Base-by-base conservation (phyloP, 129 eudicot genomes). In the Apium graveolens region DNA sequence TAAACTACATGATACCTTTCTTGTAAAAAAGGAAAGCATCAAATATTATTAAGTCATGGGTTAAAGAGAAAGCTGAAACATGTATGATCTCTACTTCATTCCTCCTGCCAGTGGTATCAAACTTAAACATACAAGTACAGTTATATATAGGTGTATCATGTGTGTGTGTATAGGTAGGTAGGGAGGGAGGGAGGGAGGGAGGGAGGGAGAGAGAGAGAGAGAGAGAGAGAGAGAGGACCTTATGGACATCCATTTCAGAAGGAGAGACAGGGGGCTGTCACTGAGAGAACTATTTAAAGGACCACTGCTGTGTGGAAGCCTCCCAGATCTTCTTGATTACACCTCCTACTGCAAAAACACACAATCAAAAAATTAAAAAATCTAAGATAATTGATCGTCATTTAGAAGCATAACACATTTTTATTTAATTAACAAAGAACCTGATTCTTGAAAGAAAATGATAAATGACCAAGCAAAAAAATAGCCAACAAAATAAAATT, bases 261-360 rank as follows among this genome's bases (percentile, higher is more conserved):
- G n/a, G n/a, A n/a, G n/a, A n/a, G n/a, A n/a, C n/a, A n/a, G 98
- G 42, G 98, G 97, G 35, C 96, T 91, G 77, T 95, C 98, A 3
- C 96, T 91, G 13, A 91, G 86, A 48, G 98, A 91, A 16, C 98
- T 96, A 76, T 94, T 91, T 6, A 72, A 45, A 41, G 76, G 76
- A 72, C 76, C 76, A 72, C 76, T 72, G 76, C 76, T 73, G 76
- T 73, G 76, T 24, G 76, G 43, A 26, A 73, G 76, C n/a, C 76
- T 48, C 35, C 76, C 76, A 43, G 76, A 73, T 26, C 57, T 73
- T 48, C 55, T 48, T 42, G 76, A 57, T n/a, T 55, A 73, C 16
- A 73, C 57, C 37, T 73, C 76, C 34, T 73, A 57, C 76, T 73
- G 76, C 24, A 41, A n/a, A 21, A 14, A 73, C 35, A 26, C 6